phyloP scores from a whole-genome alignment of 2,329 filamentous ascomycete genomes.

The Sordariomycetes sp. region DNA sequence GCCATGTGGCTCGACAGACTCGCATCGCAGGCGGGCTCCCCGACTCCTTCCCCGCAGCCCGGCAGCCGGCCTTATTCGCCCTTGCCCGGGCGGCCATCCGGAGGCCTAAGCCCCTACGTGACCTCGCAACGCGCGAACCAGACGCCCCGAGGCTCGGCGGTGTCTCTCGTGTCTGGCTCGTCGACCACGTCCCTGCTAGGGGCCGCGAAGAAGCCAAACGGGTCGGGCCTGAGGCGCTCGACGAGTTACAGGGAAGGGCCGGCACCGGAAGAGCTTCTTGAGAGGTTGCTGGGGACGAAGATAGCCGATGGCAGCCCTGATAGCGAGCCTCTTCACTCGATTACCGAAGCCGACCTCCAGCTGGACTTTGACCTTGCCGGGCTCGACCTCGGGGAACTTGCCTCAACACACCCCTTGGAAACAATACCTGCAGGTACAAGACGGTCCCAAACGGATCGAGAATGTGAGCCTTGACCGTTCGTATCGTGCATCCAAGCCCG shows the following conservation, averaged over 20 bases:
- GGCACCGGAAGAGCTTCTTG: slow-evolving; percentile 63
- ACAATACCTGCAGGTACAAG: not conserved
- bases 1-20: slow-evolving; percentile 87
- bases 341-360: slow-evolving; percentile 41
- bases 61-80: slow-evolving; percentile 63
- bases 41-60: slow-evolving; percentile 44
- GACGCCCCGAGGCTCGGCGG: slow-evolving; percentile 62
- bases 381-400: slow-evolving; percentile 65
- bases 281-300: slow-evolving; percentile 25
- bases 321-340: slow-evolving; percentile 2
- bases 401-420: slow-evolving; percentile 11
- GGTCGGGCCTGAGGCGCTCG: slow-evolving; percentile 55
- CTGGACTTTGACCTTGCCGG: slow-evolving; percentile 69
- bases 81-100: slow-evolving; percentile 54
- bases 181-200: slow-evolving; percentile 66
- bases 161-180: slow-evolving; percentile 67
- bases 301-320: slow-evolving; percentile 11
- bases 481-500: not conserved
- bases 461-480: slow-evolving; percentile 43
- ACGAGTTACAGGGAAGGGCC: slow-evolving; percentile 38
- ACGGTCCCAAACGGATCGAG: slow-evolving; percentile 54
- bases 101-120: slow-evolving; percentile 57
- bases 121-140: slow-evolving; percentile 58
- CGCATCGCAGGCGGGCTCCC: slow-evolving; percentile 55
- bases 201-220: slow-evolving; percentile 55